phyloP scores from a whole-genome alignment of 2,329 filamentous ascomycete species.

The Sclerotinia subarctica region DNA sequence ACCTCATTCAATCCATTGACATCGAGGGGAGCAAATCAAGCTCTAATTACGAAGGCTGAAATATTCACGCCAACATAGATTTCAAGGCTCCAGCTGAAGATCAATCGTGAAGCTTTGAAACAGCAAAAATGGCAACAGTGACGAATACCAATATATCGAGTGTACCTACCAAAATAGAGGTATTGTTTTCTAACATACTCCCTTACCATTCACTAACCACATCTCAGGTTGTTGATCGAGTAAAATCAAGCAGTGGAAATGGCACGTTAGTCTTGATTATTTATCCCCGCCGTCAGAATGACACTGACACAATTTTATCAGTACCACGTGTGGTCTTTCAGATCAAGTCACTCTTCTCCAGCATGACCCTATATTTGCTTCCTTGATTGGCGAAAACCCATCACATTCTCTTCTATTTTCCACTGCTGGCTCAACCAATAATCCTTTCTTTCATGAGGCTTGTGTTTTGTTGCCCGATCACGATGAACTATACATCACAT shows the following conservation, averaged over 20 bases:
- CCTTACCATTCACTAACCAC: neutral
- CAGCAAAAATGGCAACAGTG: constrained; percentile 20
- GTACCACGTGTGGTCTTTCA: constrained; percentile 23
- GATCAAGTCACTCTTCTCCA: constrained; percentile 40
- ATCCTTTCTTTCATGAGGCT: constrained; percentile 47
- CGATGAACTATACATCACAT: constrained; percentile 47
- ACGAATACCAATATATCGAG: constrained; percentile 19
- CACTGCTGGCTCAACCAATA: constrained; percentile 42
- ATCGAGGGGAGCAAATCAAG: neutral
- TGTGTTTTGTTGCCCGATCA: constrained; percentile 43
- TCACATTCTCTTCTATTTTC: constrained; percentile 45
- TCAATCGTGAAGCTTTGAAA: neutral
- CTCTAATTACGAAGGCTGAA: neutral
- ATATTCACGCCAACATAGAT: too few species aligned
- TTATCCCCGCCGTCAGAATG: neutral
- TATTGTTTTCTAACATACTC: neutral
- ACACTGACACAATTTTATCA: constrained; percentile 24
- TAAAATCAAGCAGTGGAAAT: constrained; percentile 12
- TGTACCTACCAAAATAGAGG: constrained; percentile 17
- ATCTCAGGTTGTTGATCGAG: constrained; percentile 1
- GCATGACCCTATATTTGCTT: constrained; percentile 42
- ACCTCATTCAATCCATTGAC: neutral
- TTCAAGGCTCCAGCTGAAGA: neutral
- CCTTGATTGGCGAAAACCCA: constrained; percentile 39
- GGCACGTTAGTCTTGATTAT: neutral